Percentiles rank a stretch among this genome's conserved stretches.
Evolutionary conservation across 257 asterid species (phyloP).

Genomic region (Petunia secreta): DNA sequence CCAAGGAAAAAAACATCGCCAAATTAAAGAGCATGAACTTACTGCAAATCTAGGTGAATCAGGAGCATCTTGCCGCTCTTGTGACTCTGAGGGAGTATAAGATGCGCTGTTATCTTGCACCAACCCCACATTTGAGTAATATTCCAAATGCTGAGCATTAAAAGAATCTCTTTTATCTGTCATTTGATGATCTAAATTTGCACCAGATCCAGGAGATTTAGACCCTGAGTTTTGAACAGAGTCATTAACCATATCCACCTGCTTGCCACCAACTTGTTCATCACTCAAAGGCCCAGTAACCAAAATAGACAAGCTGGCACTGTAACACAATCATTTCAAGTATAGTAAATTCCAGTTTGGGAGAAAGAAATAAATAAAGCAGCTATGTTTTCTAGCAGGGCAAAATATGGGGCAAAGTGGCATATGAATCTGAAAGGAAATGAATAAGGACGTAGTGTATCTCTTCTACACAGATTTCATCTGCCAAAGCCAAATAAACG

Average conservation of each 20-base stretch:
- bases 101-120: conserved; percentile 60
- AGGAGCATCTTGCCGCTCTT: conserved; percentile 66
- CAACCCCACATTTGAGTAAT: conserved; percentile 68
- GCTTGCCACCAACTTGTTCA: conserved; percentile 57
- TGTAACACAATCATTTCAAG: conserved; percentile 35
- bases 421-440: too few species aligned
- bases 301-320: conserved; percentile 57
- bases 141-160: conserved; percentile 54
- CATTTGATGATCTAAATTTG: conserved; percentile 48
- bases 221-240: conserved; percentile 61
- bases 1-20: not conserved
- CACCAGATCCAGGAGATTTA: conserved; percentile 65
- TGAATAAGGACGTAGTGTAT: too few species aligned
- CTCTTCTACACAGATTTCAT: too few species aligned
- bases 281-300: conserved; percentile 58
- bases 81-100: conserved; percentile 57
- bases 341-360: not conserved
- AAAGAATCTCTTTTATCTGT: conserved; percentile 56
- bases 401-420: too few species aligned
- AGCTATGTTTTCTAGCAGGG: too few species aligned
- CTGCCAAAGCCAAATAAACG: too few species aligned
- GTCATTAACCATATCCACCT: conserved; percentile 55
- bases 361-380: too few species aligned
- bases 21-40: conserved; percentile 31
- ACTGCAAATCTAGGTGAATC: conserved; percentile 77